These are phyloP conservation scores for Calycina herbarum DNA, from an alignment of 2,329 filamentous ascomycete species.

Conservation along the genomic window DNA sequence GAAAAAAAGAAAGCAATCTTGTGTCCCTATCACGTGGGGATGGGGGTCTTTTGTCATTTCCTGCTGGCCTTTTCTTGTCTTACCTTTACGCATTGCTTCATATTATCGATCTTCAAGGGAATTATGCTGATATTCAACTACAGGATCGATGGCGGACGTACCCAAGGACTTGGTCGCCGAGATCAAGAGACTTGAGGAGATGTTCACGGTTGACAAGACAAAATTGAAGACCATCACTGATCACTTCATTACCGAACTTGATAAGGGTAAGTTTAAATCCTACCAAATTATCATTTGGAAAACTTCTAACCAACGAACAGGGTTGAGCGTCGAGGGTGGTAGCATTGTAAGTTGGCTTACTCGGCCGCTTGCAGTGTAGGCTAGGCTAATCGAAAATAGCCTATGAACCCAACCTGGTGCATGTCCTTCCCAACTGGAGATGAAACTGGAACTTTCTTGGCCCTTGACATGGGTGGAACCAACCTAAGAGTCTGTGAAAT, in stretches of 20 bases:
- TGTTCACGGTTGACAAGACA: slow-evolving; percentile 73
- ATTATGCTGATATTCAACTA: slow-evolving; percentile 24
- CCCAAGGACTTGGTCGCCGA: slow-evolving; percentile 79
- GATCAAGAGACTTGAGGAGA: slow-evolving; percentile 79
- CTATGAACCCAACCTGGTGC: slow-evolving; percentile 98
- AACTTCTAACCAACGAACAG: slow-evolving; percentile 43
- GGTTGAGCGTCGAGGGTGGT: slow-evolving; percentile 81
- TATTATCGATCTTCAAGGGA: neutral
- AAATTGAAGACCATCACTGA: slow-evolving; percentile 89
- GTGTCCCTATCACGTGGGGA: slow-evolving; percentile 2
- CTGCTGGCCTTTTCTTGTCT: neutral
- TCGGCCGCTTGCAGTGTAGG: neutral
- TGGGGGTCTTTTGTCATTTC: neutral
- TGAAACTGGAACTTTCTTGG: slow-evolving; percentile 84
- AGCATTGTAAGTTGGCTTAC: slow-evolving; percentile 71
- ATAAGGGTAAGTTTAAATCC: slow-evolving; percentile 62
- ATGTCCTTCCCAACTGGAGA: slow-evolving; percentile 84
- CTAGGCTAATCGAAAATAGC: slow-evolving; percentile 51
- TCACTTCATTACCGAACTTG: slow-evolving; percentile 85
- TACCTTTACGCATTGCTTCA: neutral
- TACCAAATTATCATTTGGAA: neutral
- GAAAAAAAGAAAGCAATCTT: slow-evolving; percentile 26
- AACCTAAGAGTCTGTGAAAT: slow-evolving; percentile 95
- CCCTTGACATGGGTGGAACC: slow-evolving; percentile 94
- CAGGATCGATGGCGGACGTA: slow-evolving; percentile 88